phyloP scores from a whole-genome alignment of 1,139 yeast genomes.

The Magnusiomyces suaveolens region DNA sequence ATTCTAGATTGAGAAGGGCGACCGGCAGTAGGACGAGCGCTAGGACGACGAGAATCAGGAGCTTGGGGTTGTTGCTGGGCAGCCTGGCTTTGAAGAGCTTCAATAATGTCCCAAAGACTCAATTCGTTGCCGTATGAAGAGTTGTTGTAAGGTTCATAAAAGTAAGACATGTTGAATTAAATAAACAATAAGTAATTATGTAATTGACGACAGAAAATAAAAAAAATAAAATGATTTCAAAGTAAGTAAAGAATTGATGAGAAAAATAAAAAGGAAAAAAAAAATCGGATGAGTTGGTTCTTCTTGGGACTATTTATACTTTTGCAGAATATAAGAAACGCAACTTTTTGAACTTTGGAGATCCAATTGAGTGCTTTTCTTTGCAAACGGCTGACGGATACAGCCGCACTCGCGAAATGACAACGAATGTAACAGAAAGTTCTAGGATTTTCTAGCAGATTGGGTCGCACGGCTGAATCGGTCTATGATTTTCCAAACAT shows the following conservation, averaged over 20 bases:
- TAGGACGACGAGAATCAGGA: neutral
- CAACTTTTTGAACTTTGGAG: too few relatives aligned
- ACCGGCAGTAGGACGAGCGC: neutral
- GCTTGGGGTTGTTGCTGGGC: neutral
- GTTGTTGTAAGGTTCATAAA: neutral
- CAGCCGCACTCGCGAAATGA: neutral
- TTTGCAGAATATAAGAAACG: too few relatives aligned
- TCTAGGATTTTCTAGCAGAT: neutral
- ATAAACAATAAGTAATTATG: neutral
- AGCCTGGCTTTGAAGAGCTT: slow-evolving; percentile 6
- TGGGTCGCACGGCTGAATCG: too few relatives aligned
- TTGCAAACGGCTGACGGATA: too few relatives aligned
- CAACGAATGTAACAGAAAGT: neutral
- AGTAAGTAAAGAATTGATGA: too few relatives aligned
- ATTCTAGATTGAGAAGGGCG: neutral
- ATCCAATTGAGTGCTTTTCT: too few relatives aligned
- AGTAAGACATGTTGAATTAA: slow-evolving; percentile 3
- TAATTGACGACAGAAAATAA: too few relatives aligned
- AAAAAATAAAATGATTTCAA: neutral
- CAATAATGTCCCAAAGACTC: slow-evolving; percentile 1
- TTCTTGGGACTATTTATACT: too few relatives aligned
- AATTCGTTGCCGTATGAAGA: neutral
- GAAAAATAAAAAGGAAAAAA: too few relatives aligned
- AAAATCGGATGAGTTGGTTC: too few relatives aligned
- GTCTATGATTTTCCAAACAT: neutral